Evolutionary conservation across 2,329 filamentous ascomycete species (phyloP).

Genomic region (Endoconidiophora polonica): DNA sequence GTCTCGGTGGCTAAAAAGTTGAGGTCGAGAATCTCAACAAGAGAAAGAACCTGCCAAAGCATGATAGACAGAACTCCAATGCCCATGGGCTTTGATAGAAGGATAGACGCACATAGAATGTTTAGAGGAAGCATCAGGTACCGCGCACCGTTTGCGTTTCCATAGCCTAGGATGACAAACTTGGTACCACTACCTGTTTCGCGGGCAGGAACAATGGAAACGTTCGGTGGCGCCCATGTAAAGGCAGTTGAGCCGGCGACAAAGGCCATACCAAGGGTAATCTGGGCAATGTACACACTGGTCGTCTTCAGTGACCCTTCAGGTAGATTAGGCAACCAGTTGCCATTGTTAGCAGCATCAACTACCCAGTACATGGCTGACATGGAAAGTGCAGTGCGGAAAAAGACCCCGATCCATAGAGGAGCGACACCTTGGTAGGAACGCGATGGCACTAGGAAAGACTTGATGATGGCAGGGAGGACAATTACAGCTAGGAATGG

Average conservation of each 20-base stretch:
- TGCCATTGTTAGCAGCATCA: constrained; percentile 72
- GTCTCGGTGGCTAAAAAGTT: constrained; percentile 46
- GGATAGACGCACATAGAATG: constrained; percentile 56
- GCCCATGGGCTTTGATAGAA: constrained; percentile 91
- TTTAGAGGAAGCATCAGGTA: constrained; percentile 74
- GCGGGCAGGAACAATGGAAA: constrained; percentile 49
- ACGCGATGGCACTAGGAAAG: constrained; percentile 64
- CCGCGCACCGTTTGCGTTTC: constrained; percentile 79
- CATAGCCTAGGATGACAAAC: constrained; percentile 76
- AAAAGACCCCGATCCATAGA: constrained; percentile 65
- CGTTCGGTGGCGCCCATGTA: constrained; percentile 68
- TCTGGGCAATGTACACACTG: constrained; percentile 64
- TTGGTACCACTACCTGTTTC: constrained; percentile 29
- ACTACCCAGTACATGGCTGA: constrained; percentile 74
- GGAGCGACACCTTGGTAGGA: constrained; percentile 79
- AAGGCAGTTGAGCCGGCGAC: constrained; percentile 75
- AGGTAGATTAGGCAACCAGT: constrained; percentile 52
- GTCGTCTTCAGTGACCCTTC: constrained; percentile 51
- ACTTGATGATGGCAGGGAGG: constrained; percentile 59
- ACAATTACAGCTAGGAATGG: constrained; percentile 57
- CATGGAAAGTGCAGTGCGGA: constrained; percentile 60
- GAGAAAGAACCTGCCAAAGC: constrained; percentile 74
- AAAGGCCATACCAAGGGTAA: constrained; percentile 62
- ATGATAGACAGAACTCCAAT: constrained; percentile 67
- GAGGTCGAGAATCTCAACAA: constrained; percentile 47